phyloP scores from a whole-genome alignment of 805 yeast species.

The Kuraishia borneana region DNA sequence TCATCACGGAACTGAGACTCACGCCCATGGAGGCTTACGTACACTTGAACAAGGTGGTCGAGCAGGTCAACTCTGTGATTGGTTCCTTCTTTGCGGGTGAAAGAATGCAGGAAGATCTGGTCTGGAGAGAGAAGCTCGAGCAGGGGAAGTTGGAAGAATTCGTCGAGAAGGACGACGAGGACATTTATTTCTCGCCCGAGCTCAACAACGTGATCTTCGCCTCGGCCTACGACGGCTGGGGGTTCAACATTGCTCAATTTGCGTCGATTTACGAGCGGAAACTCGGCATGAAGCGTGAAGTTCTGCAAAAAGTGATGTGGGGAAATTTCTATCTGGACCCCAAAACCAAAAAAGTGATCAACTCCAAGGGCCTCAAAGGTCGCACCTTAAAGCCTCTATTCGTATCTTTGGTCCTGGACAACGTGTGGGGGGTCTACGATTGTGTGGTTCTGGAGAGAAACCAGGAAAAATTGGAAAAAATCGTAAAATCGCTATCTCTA shows the following conservation, averaged over 20 bases:
- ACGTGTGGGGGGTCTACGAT: constrained; percentile 85
- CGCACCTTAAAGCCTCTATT: constrained; percentile 65
- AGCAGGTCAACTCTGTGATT: constrained; percentile 89
- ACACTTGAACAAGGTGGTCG: constrained; percentile 70
- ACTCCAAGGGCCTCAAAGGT: constrained; percentile 52
- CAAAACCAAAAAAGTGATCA: constrained; percentile 74
- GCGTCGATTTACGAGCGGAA: constrained; percentile 78
- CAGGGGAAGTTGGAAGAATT: constrained; percentile 35
- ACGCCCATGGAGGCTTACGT: constrained; percentile 77
- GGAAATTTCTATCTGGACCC: constrained; percentile 89
- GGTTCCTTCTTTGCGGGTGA: constrained; percentile 92
- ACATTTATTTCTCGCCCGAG: constrained; percentile 78
- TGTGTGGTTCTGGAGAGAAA: constrained; percentile 55
- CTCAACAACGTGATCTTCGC: constrained; percentile 86
- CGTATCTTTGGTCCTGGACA: constrained; percentile 78
- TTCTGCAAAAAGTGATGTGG: constrained; percentile 82
- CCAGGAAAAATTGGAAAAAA: constrained; percentile 62
- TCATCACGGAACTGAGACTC: constrained; percentile 71
- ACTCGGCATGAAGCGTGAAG: constrained; percentile 72
- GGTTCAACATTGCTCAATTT: constrained; percentile 82
- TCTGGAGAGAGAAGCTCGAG: constrained; percentile 60
- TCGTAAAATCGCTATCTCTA: constrained; percentile 57
- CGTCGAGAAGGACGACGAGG: constrained; percentile 70
- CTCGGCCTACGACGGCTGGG: constrained; percentile 95
- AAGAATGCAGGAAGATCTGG: constrained; percentile 77